Conservation (phyloP, 2,329 filamentous ascomycete species). For the Sporothrix curviconia region DNA sequence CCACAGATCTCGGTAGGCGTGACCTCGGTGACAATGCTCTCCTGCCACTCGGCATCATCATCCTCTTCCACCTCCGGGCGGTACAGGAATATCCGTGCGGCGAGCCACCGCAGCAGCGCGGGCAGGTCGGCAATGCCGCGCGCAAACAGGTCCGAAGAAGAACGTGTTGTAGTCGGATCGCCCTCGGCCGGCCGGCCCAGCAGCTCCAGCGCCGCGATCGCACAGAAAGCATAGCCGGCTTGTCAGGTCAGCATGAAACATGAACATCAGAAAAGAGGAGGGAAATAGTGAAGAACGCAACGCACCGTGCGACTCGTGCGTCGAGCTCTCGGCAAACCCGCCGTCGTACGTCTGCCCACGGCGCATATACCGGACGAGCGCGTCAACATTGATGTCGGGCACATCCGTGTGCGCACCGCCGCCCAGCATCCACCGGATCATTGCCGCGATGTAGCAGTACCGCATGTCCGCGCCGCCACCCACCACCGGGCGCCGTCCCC, state of each 20-base stretch:
- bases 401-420: constrained; percentile 47
- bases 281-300: constrained; percentile 24
- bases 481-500: constrained; percentile 38
- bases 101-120: constrained; percentile 45
- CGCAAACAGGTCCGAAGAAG: constrained; percentile 24
- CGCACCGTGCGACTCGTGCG: constrained; percentile 76
- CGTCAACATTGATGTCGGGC: constrained; percentile 68
- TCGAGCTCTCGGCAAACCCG: constrained; percentile 70
- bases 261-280: constrained; percentile 1
- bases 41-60: constrained; percentile 32
- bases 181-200: constrained; percentile 54
- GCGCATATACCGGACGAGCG: constrained; percentile 63
- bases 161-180: constrained; percentile 21
- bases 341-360: constrained; percentile 67
- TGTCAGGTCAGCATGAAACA: neutral
- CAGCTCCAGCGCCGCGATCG: constrained; percentile 68
- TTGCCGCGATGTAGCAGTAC: constrained; percentile 79
- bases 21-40: constrained; percentile 23
- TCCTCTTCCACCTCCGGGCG: constrained; percentile 37
- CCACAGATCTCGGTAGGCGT: neutral
- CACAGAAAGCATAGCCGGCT: constrained; percentile 91
- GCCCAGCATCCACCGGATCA: constrained; percentile 73
- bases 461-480: constrained; percentile 78
- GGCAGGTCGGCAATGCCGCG: constrained; percentile 36
- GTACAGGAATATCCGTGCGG: constrained; percentile 53